Evolutionary conservation across 345 rosid genomes (phyloP).

Genomic region (Aurinia saxatilis): DNA sequence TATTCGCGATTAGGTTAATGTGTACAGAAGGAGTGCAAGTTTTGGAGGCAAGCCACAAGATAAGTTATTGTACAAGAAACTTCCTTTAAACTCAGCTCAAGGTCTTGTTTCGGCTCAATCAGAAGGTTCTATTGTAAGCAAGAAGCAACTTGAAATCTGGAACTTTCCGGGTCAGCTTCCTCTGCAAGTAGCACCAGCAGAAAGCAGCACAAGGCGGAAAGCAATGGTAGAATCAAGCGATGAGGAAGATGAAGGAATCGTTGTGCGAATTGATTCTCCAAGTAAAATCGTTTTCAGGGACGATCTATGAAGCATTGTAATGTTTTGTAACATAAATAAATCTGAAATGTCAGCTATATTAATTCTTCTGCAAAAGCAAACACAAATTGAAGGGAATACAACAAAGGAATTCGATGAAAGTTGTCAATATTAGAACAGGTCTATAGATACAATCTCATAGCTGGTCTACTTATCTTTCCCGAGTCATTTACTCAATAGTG

Average conservation of each 20-base stretch:
- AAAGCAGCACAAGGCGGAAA: slow-evolving; percentile 1
- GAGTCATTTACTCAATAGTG: no score
- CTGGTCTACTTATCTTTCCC: no score
- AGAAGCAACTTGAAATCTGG: slow-evolving; percentile 27
- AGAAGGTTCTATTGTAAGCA: slow-evolving; percentile 41
- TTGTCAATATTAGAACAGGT: no score
- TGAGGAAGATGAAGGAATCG: slow-evolving; percentile 44
- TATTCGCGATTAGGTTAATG: slow-evolving; percentile 40
- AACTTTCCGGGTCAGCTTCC: slow-evolving; percentile 3
- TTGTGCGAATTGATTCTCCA: slow-evolving; percentile 74
- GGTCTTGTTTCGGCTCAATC: slow-evolving; percentile 41
- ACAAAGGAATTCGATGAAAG: no score
- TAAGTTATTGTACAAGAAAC: slow-evolving; percentile 33
- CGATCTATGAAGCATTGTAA: background rate
- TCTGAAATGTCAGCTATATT: no score
- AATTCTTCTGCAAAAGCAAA: no score
- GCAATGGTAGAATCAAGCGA: slow-evolving; percentile 41
- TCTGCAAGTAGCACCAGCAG: background rate
- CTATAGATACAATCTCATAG: no score
- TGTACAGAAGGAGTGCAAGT: slow-evolving; percentile 30
- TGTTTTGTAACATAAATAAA: background rate
- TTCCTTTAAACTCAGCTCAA: slow-evolving; percentile 25
- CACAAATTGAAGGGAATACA: no score
- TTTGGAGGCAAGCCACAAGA: slow-evolving; percentile 40
- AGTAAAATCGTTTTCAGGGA: slow-evolving; percentile 54